Base-by-base conservation (phyloP, 257 asterid genomes). In the Lavandula angustifolia region DNA sequence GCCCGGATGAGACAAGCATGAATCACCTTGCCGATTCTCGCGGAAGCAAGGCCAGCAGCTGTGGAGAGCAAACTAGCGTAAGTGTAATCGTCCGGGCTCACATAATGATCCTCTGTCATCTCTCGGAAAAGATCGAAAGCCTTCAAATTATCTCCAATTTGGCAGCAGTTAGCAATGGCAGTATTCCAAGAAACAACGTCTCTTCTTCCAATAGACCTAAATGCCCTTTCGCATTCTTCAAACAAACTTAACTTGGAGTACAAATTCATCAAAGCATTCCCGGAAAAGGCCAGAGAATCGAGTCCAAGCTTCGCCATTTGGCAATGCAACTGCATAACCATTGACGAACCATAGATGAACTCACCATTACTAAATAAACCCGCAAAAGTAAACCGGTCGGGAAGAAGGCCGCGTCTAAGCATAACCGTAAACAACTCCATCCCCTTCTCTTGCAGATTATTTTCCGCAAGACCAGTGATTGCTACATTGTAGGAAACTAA, bases 131-230 rank as follows among this genome's bases (percentile, higher is more conserved):
- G 44, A 66, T 11, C 17, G 48, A 81, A 68, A 49, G 87, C 91
- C 72, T 78, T 80, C 9, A 55, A 61, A 44, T 80, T 67, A 40
- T 89, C 84, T 13, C 75, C 78, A 64, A 80, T 81, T 9, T 55
- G 85, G 70, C 81, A 80, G 61, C 71, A 80, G 44, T 85, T 86
- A 73, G 86, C 64, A 64, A 89, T 72, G 27, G 75, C 60, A 3
- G 84, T 76, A 76, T 85, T 89, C 95, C 96, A 89, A 0, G 95
- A 84, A 48, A 83, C 69, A 31, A 67, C 84, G 65, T 87, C 95
- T 51, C 43, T 83, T 69, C 74, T 70, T 48, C 37, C 48, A 56
- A 89, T 79, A 10, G 71, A 71, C 68, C 73, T 66, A 74, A 89
- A 89, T 10, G 68, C 82, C 68, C 64, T 78, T 62, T 80, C 82